These are phyloP conservation scores for Thermomucor indicae-seudaticae DNA, from an alignment of 371 early-diverging fungal species.

Conservation along the genomic window DNA sequence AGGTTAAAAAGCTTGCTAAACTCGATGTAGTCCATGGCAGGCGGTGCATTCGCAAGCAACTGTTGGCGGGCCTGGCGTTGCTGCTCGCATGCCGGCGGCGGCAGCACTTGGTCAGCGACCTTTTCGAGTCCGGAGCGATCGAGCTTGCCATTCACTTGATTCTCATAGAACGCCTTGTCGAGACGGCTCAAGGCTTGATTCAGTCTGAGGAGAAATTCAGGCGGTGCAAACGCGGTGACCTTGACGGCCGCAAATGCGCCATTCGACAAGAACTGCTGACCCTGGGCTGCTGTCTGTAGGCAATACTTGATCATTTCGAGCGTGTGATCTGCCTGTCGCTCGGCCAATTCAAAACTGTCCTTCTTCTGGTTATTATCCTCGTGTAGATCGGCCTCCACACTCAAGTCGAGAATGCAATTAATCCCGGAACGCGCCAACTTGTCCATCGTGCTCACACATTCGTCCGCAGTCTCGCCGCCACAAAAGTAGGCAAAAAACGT, in stretches of 20 bases:
- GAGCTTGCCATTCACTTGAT: slow-evolving; percentile 45
- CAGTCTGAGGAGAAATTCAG: slow-evolving; percentile 64
- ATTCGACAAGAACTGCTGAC: slow-evolving; percentile 41
- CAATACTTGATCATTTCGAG: slow-evolving; percentile 60
- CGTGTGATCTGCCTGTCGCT: slow-evolving; percentile 60
- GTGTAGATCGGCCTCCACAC: slow-evolving; percentile 85
- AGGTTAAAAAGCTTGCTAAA: slow-evolving; percentile 54
- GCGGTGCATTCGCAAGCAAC: slow-evolving; percentile 19
- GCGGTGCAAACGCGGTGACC: slow-evolving; percentile 79
- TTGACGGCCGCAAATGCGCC: slow-evolving; percentile 80
- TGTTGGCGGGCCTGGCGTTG: slow-evolving; percentile 46
- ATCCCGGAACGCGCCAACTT: slow-evolving; percentile 64
- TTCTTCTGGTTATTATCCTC: slow-evolving; percentile 20
- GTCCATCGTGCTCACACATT: slow-evolving; percentile 83
- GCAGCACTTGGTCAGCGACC: slow-evolving; percentile 30
- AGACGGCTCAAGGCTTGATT: slow-evolving; percentile 41
- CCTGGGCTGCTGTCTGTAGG: slow-evolving; percentile 60
- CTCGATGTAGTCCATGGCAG: slow-evolving; percentile 60
- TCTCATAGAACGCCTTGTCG: slow-evolving; percentile 34
- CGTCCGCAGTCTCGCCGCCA: slow-evolving; percentile 88
- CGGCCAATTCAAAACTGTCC: slow-evolving; percentile 22
- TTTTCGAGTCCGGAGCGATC: slow-evolving; percentile 25
- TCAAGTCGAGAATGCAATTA: slow-evolving; percentile 85
- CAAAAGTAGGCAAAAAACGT: slow-evolving; percentile 93
- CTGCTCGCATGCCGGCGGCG: slow-evolving; percentile 22